Base-by-base conservation (phyloP, 768 basidiomycete species). In the Boletus rex-veris region DNA sequence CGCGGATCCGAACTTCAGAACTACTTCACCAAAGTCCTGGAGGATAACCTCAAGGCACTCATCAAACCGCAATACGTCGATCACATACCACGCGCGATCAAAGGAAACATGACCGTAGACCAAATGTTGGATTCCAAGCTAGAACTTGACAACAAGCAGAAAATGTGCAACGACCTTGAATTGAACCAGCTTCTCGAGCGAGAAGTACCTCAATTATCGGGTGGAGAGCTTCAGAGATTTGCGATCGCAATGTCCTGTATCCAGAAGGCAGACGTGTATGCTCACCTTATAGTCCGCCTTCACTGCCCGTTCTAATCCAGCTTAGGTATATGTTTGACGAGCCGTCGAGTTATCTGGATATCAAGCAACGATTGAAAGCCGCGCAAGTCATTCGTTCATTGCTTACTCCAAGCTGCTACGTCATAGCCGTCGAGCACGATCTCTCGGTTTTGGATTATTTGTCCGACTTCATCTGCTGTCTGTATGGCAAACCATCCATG, bases 61-160 rank as follows among this genome's bases (percentile, higher is more conserved):
- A 98, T 98, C 71, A 99, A 99, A 74, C 97, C 97, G 1, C 97
- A 99, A 82, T 99, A 99, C 69, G 97, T 99, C 59, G 97, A 99
- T 70, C 95, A 98, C 71, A 98, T 99, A 64, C 97, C 97, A 5
- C 84, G 88, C 40, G 92, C 93, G 38, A 91, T 99, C 79, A 96
- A 98, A 73, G 93, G 88, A 50, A 78, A 75, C 45, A 81, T 91
- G 79, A 88, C 87, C 3, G 95, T 99, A 26, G 76, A 79, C 7
- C 78, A 92, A 66, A 98, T 99, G 96, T 83, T 99, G 56, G 88
- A 94, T 64, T 82, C 83, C 28, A 98, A 98, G 74, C 74, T 86
- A 30, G 93, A 99, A 70, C 78, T 82, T 15, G 85, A 92, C 65
- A 97, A 97, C 77, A 90, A 93, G 72, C 81, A 92, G 66, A 75